phyloP scores from a whole-genome alignment of 2,329 filamentous ascomycete species.

The Trichoderma sp. region DNA sequence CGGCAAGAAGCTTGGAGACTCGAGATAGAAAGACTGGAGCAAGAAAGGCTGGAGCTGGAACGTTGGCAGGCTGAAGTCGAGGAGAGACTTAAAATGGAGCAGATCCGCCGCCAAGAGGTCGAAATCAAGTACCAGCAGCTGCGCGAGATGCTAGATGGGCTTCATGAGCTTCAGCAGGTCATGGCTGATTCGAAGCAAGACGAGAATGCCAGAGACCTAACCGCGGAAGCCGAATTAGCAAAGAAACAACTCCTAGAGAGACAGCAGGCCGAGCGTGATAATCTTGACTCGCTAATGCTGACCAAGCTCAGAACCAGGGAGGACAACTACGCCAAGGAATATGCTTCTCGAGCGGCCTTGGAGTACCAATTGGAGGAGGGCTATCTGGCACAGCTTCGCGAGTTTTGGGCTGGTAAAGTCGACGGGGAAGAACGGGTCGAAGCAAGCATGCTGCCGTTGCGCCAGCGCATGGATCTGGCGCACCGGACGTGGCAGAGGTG shows the following conservation, averaged over 20 bases:
- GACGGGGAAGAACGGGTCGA: conserved; percentile 32
- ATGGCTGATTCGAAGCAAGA: conserved; percentile 39
- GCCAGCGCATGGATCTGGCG: conserved; percentile 40
- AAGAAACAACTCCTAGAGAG: conserved; percentile 33
- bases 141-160: conserved; percentile 33
- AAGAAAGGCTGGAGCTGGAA: conserved; percentile 37
- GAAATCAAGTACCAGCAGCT: conserved; percentile 39
- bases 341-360: conserved; percentile 37
- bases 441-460: conserved; percentile 35
- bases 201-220: conserved; percentile 31
- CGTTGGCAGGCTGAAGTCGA: conserved; percentile 37
- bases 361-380: conserved; percentile 44
- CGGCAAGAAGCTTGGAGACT: conserved; percentile 42
- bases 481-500: conserved; percentile 42
- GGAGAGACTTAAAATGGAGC: conserved; percentile 40
- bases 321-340: conserved; percentile 38
- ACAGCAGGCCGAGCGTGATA: conserved; percentile 34
- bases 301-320: conserved; percentile 36
- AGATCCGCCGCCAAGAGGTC: conserved; percentile 38
- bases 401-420: conserved; percentile 38
- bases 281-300: conserved; percentile 27
- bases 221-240: conserved; percentile 24
- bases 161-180: conserved; percentile 44
- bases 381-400: conserved; percentile 39
- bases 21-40: conserved; percentile 39